phyloP scores from a whole-genome alignment of 139 green algal species.

The Chlorella sorokiniana region DNA sequence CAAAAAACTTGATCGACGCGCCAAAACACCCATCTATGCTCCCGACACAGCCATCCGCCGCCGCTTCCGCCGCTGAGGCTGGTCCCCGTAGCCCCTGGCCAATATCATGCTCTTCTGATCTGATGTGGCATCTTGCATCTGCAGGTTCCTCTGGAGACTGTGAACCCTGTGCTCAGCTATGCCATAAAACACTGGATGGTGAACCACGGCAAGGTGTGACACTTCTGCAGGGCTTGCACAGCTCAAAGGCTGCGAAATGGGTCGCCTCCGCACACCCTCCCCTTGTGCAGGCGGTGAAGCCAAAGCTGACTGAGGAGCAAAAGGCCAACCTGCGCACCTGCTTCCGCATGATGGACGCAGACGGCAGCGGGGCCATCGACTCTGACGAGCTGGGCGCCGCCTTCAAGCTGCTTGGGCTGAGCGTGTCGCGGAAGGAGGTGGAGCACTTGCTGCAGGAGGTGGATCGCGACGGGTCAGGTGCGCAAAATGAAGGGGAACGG shows the following conservation, averaged over 20 bases:
- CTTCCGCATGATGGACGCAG: slow-evolving; percentile 81
- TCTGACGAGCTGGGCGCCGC: slow-evolving; percentile 71
- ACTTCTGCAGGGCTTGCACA: background rate
- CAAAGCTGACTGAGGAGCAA: slow-evolving; percentile 65
- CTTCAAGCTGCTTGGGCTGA: slow-evolving; percentile 54
- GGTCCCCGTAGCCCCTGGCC: background rate
- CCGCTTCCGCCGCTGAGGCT: too few species aligned
- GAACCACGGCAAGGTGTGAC: slow-evolving; percentile 15
- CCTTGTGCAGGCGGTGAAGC: slow-evolving; percentile 55
- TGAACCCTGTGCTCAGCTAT: slow-evolving; percentile 17
- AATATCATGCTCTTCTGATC: background rate
- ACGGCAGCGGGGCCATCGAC: slow-evolving; percentile 79
- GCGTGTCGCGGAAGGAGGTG: slow-evolving; percentile 37
- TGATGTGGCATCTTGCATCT: background rate
- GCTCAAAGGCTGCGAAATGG: background rate
- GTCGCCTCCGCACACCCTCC: background rate
- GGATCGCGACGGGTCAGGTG: slow-evolving; percentile 60
- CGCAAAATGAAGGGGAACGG: background rate
- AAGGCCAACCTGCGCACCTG: slow-evolving; percentile 65
- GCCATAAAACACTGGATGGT: slow-evolving; percentile 14
- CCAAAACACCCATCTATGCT: too few species aligned
- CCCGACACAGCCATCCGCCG: too few species aligned
- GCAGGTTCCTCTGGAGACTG: slow-evolving; percentile 8
- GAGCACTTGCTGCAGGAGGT: slow-evolving; percentile 68
- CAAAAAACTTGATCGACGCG: too few species aligned